Evolutionary conservation across 768 basidiomycete genomes (phyloP).

Genomic region (Butyriboletus loyo): DNA sequence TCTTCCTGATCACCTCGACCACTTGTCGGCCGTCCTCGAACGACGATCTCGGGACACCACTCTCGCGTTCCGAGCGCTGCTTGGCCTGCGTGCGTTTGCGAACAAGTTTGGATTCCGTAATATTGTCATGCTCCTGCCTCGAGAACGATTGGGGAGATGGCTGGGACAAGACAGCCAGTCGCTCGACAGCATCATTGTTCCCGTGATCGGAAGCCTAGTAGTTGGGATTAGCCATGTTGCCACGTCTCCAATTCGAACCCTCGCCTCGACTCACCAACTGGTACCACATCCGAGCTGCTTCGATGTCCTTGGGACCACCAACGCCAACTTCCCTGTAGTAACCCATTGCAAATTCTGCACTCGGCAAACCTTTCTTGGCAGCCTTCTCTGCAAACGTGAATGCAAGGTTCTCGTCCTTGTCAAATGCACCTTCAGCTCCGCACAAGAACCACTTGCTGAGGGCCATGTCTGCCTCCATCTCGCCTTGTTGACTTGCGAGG

Average conservation of each 20-base stretch:
- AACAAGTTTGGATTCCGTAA: conserved; percentile 78
- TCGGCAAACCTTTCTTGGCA: conserved; percentile 66
- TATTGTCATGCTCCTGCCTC: conserved; percentile 72
- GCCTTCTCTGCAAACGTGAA: conserved; percentile 90
- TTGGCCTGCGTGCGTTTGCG: conserved; percentile 77
- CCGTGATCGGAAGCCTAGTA: conserved; percentile 69
- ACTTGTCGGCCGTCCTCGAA: conserved; percentile 42
- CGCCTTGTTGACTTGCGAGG: conserved; percentile 78
- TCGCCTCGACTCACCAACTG: conserved; percentile 40
- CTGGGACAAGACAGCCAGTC: conserved; percentile 65
- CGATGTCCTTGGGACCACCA: conserved; percentile 62
- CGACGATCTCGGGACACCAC: conserved; percentile 9
- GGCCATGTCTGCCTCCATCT: conserved; percentile 95
- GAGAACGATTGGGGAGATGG: conserved; percentile 65
- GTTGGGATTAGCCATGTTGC: background rate
- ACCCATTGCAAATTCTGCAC: conserved; percentile 93
- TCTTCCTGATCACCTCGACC: conserved; percentile 54
- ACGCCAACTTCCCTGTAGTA: conserved; percentile 95
- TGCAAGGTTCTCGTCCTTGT: conserved; percentile 84
- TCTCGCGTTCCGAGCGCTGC: conserved; percentile 43
- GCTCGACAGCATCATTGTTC: conserved; percentile 75
- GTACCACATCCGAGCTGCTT: conserved; percentile 78
- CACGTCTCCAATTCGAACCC: background rate
- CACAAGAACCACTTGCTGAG: conserved; percentile 97
- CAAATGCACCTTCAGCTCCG: conserved; percentile 72